A percentile compares a stretch with the other conserved stretches of the same genome.
Evolutionary conservation across 2,329 filamentous ascomycete genomes (phyloP).

Genomic region (Stachybotrys echinatus): DNA sequence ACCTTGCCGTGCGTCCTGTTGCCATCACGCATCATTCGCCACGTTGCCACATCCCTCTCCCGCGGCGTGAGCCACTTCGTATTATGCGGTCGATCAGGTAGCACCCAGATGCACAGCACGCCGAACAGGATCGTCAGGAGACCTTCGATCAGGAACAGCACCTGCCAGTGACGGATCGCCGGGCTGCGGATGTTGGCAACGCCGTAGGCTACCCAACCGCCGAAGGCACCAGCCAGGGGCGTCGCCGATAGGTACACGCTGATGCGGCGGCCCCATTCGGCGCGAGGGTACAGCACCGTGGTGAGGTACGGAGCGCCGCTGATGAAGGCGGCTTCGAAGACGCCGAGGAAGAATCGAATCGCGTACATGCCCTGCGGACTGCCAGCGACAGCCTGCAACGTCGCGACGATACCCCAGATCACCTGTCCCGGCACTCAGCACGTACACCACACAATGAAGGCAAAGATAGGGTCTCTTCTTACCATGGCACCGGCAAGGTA

Average conservation of each 20-base stretch:
- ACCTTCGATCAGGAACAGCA: constrained; percentile 54
- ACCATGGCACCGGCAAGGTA: background rate
- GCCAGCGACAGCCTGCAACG: constrained; percentile 36
- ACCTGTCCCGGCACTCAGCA: background rate
- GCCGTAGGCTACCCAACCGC: constrained; percentile 58
- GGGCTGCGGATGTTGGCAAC: constrained; percentile 41
- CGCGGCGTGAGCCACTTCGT: constrained; percentile 11
- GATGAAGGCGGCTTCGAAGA: constrained; percentile 24
- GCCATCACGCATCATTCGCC: constrained; percentile 6
- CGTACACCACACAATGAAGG: background rate
- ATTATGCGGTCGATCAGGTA: constrained; percentile 13
- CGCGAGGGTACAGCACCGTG: constrained; percentile 28
- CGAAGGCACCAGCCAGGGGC: constrained; percentile 62
- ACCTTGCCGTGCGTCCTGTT: constrained; percentile 3
- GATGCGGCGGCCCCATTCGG: constrained; percentile 25
- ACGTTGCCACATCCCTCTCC: constrained; percentile 9
- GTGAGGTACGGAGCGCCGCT: constrained; percentile 26
- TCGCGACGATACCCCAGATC: constrained; percentile 13
- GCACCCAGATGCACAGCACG: constrained; percentile 17
- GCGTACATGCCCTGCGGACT: constrained; percentile 38
- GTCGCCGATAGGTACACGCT: constrained; percentile 47
- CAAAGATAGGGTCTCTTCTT: constrained; percentile 2
- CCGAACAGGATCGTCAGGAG: constrained; percentile 25
- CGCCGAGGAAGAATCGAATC: constrained; percentile 34
- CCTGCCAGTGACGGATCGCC: constrained; percentile 42